phyloP scores from a whole-genome alignment of 2,329 filamentous ascomycete genomes.

The Alternaria viburni region DNA sequence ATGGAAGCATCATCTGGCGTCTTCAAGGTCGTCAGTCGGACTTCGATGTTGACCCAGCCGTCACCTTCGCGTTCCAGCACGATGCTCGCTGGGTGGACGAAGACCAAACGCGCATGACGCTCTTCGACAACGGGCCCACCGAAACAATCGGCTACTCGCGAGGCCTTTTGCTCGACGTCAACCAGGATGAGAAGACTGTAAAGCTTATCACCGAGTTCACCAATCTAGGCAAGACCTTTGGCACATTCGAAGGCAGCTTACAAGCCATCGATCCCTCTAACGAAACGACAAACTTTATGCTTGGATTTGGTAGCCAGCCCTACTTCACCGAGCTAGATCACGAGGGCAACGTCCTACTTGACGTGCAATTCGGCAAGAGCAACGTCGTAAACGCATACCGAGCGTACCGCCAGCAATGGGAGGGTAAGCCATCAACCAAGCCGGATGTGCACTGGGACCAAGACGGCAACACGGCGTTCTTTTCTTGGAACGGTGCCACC shows the following conservation, averaged over 20 bases:
- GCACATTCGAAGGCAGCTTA: constrained; percentile 49
- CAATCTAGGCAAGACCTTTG: constrained; percentile 47
- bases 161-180: constrained; percentile 50
- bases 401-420: constrained; percentile 37
- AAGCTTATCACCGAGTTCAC: constrained; percentile 50
- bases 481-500: constrained; percentile 38
- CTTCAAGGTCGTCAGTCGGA: constrained; percentile 31
- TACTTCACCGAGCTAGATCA: constrained; percentile 56
- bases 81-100: constrained; percentile 29
- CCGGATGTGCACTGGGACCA: constrained; percentile 23
- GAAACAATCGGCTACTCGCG: constrained; percentile 26
- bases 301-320: constrained; percentile 58
- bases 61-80: constrained; percentile 25
- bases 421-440: constrained; percentile 21
- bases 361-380: constrained; percentile 50
- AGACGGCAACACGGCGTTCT: constrained; percentile 20
- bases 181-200: constrained; percentile 53
- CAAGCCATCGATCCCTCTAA: constrained; percentile 42
- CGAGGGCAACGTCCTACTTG: constrained; percentile 50
- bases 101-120: constrained; percentile 34
- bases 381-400: constrained; percentile 47
- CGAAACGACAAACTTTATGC: constrained; percentile 51
- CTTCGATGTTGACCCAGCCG: constrained; percentile 18
- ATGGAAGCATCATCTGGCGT: constrained; percentile 35
- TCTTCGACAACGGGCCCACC: constrained; percentile 50